Conservation (phyloP, 768 basidiomycete species). For the Trametes coccinea region DNA sequence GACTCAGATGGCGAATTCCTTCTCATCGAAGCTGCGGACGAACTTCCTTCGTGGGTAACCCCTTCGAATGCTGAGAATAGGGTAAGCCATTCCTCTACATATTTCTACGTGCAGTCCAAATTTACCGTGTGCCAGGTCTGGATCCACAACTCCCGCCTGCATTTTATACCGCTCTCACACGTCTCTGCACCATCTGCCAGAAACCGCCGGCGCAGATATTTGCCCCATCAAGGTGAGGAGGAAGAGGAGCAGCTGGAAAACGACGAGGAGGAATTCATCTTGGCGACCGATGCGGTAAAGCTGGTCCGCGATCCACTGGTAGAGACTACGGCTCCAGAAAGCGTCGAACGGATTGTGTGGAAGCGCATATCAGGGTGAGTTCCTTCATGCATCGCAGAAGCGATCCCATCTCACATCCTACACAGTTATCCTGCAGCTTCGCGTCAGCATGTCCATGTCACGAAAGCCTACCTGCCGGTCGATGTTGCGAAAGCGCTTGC, state of each 20-base stretch:
- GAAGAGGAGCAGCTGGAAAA: conserved; percentile 46
- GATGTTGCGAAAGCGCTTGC: conserved; percentile 77
- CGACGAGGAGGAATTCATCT: conserved; percentile 53
- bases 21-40: conserved; percentile 93
- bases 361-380: conserved; percentile 62
- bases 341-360: conserved; percentile 70
- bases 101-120: not conserved
- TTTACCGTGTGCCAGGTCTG: conserved; percentile 66
- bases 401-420: not conserved
- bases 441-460: conserved; percentile 68
- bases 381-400: too few species aligned
- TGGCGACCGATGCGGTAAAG: conserved; percentile 60
- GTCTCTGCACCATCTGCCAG: conserved; percentile 65
- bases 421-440: conserved; percentile 70
- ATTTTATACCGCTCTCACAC: conserved; percentile 82
- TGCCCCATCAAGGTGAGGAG: conserved; percentile 44
- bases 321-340: conserved; percentile 59
- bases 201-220: conserved; percentile 46
- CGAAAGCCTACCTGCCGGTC: conserved; percentile 76
- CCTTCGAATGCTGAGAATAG: conserved; percentile 92
- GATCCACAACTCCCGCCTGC: conserved; percentile 81
- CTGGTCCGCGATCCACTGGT: conserved; percentile 54
- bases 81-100: conserved; percentile 50
- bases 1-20: conserved; percentile 97
- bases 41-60: conserved; percentile 85